Conservation (phyloP, 2,329 filamentous ascomycete genomes). For the Fusarium virguliforme region DNA sequence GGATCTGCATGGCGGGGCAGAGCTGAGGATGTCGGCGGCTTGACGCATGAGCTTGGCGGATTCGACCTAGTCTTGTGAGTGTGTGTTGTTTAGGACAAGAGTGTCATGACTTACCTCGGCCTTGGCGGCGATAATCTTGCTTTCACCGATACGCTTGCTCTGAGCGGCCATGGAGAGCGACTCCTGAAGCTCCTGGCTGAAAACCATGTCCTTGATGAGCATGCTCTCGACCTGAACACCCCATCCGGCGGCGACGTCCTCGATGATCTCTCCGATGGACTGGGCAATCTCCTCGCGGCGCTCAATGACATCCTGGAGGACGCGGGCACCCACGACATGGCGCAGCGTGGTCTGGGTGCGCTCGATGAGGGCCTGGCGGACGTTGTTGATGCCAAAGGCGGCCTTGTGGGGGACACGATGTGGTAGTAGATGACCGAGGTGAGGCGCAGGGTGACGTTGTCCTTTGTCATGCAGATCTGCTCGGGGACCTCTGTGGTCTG, state of each 20-base stretch:
- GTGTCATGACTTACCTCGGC: slow-evolving; percentile 73
- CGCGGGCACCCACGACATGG: slow-evolving; percentile 94
- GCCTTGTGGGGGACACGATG: slow-evolving; percentile 94
- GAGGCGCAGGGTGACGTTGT: slow-evolving; percentile 94
- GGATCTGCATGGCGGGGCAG: slow-evolving; percentile 96
- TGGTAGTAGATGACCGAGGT: slow-evolving; percentile 99
- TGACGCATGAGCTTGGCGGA: slow-evolving; percentile 93
- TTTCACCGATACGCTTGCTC: slow-evolving; percentile 98
- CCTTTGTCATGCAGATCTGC: slow-evolving; percentile 99
- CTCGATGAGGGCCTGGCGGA: slow-evolving; percentile 96
- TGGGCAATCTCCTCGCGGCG: slow-evolving; percentile 96
- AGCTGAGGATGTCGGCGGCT: slow-evolving; percentile 93
- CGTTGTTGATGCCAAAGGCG: slow-evolving; percentile 95
- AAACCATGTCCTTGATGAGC: slow-evolving; percentile 99
- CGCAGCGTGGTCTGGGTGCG: slow-evolving; percentile 97
- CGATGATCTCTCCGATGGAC: slow-evolving; percentile 96
- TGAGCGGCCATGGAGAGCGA: slow-evolving; percentile 98
- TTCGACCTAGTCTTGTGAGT: slow-evolving; percentile 74
- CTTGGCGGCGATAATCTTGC: slow-evolving; percentile 97
- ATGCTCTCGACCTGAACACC: slow-evolving; percentile 97
- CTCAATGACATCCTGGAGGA: slow-evolving; percentile 98
- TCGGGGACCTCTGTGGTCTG: slow-evolving; percentile 97
- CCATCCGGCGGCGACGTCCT: slow-evolving; percentile 94
- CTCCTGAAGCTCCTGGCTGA: slow-evolving; percentile 95
- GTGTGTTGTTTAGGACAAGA: background rate